Conservation (phyloP, 305 asterid species). For the Fraxinus xanthoxyloides region DNA sequence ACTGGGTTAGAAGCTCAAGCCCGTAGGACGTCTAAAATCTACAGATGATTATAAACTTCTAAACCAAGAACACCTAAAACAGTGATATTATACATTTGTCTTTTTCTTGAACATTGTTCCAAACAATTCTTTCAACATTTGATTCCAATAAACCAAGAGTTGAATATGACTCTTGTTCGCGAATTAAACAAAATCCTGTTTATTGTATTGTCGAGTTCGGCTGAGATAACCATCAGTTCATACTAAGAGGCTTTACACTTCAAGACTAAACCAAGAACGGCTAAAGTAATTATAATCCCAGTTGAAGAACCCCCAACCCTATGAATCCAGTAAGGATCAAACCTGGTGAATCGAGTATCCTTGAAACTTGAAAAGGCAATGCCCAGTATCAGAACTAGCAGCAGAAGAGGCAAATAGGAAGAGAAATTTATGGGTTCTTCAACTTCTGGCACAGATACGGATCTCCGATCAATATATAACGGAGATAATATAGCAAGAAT, state of each 20-base stretch:
- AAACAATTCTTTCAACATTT: background rate
- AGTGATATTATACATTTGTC: too few relatives aligned
- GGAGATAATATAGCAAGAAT: conserved; percentile 75
- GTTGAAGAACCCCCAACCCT: conserved; percentile 75
- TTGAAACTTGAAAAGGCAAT: conserved; percentile 55
- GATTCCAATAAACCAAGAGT: background rate
- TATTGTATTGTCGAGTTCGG: background rate
- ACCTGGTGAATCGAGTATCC: conserved; percentile 46
- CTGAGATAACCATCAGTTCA: background rate
- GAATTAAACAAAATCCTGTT: too few relatives aligned
- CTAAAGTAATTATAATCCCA: conserved; percentile 56
- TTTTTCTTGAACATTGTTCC: too few relatives aligned
- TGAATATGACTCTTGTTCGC: background rate
- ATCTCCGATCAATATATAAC: conserved; percentile 53
- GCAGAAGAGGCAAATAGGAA: conserved; percentile 51
- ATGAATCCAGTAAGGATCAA: conserved; percentile 84
- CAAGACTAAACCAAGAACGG: conserved; percentile 63
- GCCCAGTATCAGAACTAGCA: conserved; percentile 53
- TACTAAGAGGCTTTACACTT: conserved; percentile 42
- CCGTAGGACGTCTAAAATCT: background rate
- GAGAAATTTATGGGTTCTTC: conserved; percentile 40
- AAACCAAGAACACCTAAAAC: too few relatives aligned
- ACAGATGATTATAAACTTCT: background rate
- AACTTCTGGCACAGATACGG: conserved; percentile 41
- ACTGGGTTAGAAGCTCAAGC: background rate